Evolutionary conservation across 169 alveolate species (phyloP).

Genomic region (Babesia bovis): DNA sequence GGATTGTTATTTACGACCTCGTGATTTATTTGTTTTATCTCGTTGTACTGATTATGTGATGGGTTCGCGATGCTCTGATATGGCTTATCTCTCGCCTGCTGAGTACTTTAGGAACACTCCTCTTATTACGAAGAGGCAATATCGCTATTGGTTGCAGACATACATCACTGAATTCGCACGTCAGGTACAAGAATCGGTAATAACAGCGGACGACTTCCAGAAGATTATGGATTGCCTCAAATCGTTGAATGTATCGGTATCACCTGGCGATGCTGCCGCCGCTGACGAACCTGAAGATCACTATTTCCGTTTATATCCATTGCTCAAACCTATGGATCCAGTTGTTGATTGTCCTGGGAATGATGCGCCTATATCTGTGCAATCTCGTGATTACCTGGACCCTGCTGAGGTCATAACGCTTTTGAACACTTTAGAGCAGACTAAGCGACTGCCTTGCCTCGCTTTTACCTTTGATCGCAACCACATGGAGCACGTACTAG

Average conservation of each 20-base stretch:
- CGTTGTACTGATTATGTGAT: slow-evolving; percentile 2
- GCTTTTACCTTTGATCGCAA: slow-evolving; percentile 84
- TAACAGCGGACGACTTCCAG: slow-evolving; percentile 9
- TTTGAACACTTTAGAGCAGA: slow-evolving; percentile 76
- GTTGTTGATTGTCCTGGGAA: neutral
- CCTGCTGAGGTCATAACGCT: slow-evolving; percentile 72
- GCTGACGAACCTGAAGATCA: slow-evolving; percentile 24
- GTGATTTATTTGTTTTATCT: slow-evolving; percentile 22
- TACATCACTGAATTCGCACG: slow-evolving; percentile 32
- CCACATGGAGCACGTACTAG: slow-evolving; percentile 78
- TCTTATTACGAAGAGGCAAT: slow-evolving; percentile 82
- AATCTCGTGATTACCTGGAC: slow-evolving; percentile 62
- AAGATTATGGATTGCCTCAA: slow-evolving; percentile 19
- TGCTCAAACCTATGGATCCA: slow-evolving; percentile 8
- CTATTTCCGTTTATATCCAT: slow-evolving; percentile 23
- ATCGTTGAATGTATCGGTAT: slow-evolving; percentile 15
- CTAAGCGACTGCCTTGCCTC: slow-evolving; percentile 84
- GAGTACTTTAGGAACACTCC: slow-evolving; percentile 71
- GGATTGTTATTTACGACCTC: slow-evolving; percentile 43
- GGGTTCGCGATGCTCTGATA: slow-evolving; percentile 3
- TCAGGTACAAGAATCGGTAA: slow-evolving; percentile 43
- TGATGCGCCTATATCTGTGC: neutral
- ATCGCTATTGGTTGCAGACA: slow-evolving; percentile 65
- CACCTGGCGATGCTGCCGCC: slow-evolving; percentile 6
- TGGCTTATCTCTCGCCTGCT: slow-evolving; percentile 66